These are phyloP conservation scores for Sphaerobolus stellatus DNA, from an alignment of 1,284 basidiomycete genomes.

Conservation along the genomic window DNA sequence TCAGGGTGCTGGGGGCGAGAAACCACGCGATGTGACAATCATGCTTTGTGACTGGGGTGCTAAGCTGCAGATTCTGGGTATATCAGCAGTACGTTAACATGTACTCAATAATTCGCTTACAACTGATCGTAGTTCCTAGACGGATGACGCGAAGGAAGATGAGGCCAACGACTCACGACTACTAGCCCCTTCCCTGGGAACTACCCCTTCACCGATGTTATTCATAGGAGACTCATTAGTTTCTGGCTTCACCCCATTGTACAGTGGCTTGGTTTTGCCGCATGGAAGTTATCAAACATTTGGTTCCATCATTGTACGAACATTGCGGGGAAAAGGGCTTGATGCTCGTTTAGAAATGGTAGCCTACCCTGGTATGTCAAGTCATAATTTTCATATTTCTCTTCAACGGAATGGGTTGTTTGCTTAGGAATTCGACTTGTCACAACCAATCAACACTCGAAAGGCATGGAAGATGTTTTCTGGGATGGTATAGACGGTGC, in stretches of 20 bases:
- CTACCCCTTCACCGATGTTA: conserved; percentile 2
- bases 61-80: conserved; percentile 8
- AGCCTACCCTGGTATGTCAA: neutral
- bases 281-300: conserved; percentile 6
- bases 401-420: neutral
- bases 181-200: conserved; percentile 3
- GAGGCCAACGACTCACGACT: conserved; percentile 5
- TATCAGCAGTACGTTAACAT: conserved; percentile 7
- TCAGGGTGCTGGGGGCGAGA: conserved; percentile 1
- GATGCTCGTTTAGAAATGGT: neutral
- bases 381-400: neutral
- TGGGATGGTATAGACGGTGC: conserved; percentile 8
- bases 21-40: conserved; percentile 1
- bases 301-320: neutral
- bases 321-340: neutral
- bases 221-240: conserved; percentile 13
- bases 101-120: neutral
- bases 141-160: neutral
- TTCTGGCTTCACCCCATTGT: conserved; percentile 9
- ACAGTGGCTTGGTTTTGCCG: conserved; percentile 1
- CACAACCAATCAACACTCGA: neutral
- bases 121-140: neutral
- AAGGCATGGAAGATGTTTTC: conserved; percentile 13
- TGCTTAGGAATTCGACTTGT: neutral
- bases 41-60: conserved; percentile 12